Percentiles rank a stretch among this genome's conserved stretches.
Evolutionary conservation across 495 filamentous ascomycete genomes (phyloP).

Genomic region (Astrocystis sublimbata): DNA sequence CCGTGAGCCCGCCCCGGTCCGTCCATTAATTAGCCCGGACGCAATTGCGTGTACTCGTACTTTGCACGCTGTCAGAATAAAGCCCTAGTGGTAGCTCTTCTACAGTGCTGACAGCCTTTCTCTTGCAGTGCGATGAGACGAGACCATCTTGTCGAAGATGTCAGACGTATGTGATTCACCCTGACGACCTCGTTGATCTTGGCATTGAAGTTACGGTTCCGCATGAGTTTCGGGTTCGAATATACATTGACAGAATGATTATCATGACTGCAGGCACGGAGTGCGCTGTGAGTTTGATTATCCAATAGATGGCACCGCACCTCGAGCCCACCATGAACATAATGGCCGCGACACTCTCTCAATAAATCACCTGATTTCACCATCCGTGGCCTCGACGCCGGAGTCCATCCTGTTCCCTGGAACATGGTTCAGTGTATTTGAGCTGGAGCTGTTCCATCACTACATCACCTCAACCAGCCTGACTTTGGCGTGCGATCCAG

Average conservation of each 20-base stretch:
- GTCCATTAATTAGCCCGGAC: neutral
- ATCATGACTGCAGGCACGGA: constrained; percentile 7
- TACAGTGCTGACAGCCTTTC: neutral
- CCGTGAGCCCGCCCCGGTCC: neutral
- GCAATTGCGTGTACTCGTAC: too few species aligned
- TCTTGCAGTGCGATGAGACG: constrained; percentile 13
- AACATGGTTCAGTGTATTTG: constrained; percentile 21
- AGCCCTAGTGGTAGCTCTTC: neutral
- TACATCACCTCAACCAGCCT: constrained; percentile 26
- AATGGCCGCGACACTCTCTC: constrained; percentile 8
- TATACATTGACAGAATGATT: neutral
- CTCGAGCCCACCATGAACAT: neutral
- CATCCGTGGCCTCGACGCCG: neutral
- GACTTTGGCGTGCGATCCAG: constrained; percentile 24
- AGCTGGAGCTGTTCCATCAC: constrained; percentile 34
- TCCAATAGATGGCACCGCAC: neutral
- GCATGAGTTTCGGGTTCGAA: neutral
- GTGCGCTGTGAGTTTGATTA: constrained; percentile 8
- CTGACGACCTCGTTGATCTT: neutral
- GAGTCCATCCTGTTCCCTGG: neutral
- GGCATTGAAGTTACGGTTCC: neutral
- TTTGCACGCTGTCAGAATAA: too few species aligned
- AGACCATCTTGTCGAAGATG: constrained; percentile 16
- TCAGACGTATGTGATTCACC: constrained; percentile 9
- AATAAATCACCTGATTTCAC: constrained; percentile 12